Percentiles rank a stretch among this genome's conserved stretches.
Conservation (phyloP, 2,329 filamentous ascomycete genomes). For the Clonostachys rhizophaga region DNA sequence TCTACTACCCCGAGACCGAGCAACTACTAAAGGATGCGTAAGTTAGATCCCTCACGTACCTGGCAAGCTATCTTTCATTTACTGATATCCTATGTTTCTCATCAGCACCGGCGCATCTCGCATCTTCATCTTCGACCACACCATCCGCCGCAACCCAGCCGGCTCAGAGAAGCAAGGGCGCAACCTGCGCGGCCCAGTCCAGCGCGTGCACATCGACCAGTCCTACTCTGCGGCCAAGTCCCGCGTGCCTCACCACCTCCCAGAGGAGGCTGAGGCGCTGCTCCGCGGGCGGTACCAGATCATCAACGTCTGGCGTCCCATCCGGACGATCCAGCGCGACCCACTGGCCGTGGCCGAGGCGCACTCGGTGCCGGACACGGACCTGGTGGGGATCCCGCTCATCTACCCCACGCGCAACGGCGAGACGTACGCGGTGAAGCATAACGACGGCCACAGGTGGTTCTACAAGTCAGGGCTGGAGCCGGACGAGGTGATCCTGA, state of each 20-base stretch:
- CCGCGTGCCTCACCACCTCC: conserved; percentile 32
- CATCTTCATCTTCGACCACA: conserved; percentile 60
- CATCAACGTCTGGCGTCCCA: conserved; percentile 50
- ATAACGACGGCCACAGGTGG: conserved; percentile 40
- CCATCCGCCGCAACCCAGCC: conserved; percentile 33
- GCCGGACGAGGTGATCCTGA: conserved; percentile 49
- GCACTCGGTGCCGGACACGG: conserved; percentile 38
- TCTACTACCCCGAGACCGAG: conserved; percentile 72
- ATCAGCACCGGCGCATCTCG: conserved; percentile 48
- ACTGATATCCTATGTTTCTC: background rate
- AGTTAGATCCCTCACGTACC: conserved; percentile 4
- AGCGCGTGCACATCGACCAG: conserved; percentile 54
- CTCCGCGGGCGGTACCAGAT: conserved; percentile 41
- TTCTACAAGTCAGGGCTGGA: conserved; percentile 45
- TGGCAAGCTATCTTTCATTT: too few species aligned
- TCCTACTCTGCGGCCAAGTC: conserved; percentile 38
- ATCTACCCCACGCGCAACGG: conserved; percentile 46
- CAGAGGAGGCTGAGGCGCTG: conserved; percentile 35
- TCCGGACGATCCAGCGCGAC: conserved; percentile 44
- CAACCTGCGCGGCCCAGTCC: conserved; percentile 25
- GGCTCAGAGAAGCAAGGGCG: conserved; percentile 34
- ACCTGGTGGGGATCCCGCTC: conserved; percentile 41
- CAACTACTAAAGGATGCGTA: conserved; percentile 57
- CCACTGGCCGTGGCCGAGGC: conserved; percentile 50
- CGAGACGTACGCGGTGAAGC: conserved; percentile 40